Percentiles rank a stretch among this genome's conserved stretches.
Conservation (phyloP, 129 eudicot species). For the Flaveria linearis region DNA sequence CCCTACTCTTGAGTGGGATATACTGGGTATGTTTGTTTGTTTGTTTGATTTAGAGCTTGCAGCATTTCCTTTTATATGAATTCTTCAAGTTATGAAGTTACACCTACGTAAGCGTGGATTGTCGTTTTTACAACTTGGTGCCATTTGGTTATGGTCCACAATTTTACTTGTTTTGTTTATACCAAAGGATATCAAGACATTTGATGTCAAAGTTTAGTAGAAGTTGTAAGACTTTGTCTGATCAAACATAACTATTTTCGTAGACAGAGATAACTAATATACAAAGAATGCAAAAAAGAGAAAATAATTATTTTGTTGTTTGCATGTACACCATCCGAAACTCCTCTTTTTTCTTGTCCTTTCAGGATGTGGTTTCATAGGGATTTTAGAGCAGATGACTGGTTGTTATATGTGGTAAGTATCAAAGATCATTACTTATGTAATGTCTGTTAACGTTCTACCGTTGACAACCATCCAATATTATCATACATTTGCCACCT, state of each 20-base stretch:
- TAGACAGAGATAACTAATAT: neutral
- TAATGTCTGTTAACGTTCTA: neutral
- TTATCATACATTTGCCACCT: neutral
- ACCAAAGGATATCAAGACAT: neutral
- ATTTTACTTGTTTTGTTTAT: neutral
- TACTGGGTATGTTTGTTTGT: no score
- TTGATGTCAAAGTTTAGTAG: no score
- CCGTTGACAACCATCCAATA: conserved; percentile 1
- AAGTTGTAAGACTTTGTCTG: neutral
- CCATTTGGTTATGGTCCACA: neutral
- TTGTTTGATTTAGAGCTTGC: no score
- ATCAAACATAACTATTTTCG: neutral
- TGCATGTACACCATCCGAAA: neutral
- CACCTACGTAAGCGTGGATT: conserved; percentile 6
- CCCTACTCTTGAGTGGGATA: no score
- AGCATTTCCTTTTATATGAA: neutral
- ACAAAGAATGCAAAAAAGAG: neutral
- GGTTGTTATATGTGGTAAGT: conserved; percentile 83
- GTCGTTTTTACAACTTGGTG: neutral
- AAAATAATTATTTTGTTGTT: neutral
- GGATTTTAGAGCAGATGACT: conserved; percentile 90
- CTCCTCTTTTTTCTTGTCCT: conserved; percentile 12
- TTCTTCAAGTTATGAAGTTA: neutral
- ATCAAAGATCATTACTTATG: conserved; percentile 10
- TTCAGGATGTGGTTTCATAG: conserved; percentile 99